A percentile compares a stretch with the other conserved stretches of the same genome.
Evolutionary conservation across 1,284 basidiomycete genomes (phyloP).

Genomic region (Pulchroboletus neoregius): DNA sequence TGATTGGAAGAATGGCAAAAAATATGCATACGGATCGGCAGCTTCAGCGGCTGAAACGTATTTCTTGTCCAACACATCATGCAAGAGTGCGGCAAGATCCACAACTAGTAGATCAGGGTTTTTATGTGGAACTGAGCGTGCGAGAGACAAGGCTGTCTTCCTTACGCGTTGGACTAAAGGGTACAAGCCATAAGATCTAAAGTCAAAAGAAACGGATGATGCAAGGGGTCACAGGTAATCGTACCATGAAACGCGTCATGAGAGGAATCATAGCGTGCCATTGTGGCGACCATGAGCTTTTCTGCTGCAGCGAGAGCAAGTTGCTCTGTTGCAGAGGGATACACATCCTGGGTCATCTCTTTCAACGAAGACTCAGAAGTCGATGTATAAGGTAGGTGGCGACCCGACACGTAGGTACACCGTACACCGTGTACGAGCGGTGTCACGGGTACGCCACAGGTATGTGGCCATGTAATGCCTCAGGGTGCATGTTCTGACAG

Average conservation of each 20-base stretch:
- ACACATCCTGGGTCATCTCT: constrained; percentile 7
- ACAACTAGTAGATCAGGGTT: constrained; percentile 68
- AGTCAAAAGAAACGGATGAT: constrained; percentile 4
- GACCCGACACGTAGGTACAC: too few relatives aligned
- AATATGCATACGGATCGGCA: constrained; percentile 60
- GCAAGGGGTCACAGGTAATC: constrained; percentile 18
- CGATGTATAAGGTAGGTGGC: too few relatives aligned
- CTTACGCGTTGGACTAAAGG: constrained; percentile 77
- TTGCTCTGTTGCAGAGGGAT: constrained; percentile 38
- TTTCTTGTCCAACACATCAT: constrained; percentile 87
- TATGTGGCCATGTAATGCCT: too few relatives aligned
- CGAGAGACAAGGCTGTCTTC: constrained; percentile 69
- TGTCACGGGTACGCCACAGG: too few relatives aligned
- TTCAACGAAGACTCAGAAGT: too few relatives aligned
- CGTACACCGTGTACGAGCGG: too few relatives aligned
- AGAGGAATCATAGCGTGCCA: constrained; percentile 84
- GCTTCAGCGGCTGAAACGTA: constrained; percentile 61
- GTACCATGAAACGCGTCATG: constrained; percentile 87
- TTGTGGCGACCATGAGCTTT: constrained; percentile 67
- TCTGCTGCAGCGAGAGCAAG: constrained; percentile 58
- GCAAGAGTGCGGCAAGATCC: constrained; percentile 82
- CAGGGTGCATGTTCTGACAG: too few relatives aligned
- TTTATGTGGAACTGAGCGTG: constrained; percentile 40
- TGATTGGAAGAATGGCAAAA: constrained; percentile 61
- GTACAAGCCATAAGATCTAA: background rate